Conservation (phyloP, 495 filamentous ascomycete species). For the Lepraria neglecta region DNA sequence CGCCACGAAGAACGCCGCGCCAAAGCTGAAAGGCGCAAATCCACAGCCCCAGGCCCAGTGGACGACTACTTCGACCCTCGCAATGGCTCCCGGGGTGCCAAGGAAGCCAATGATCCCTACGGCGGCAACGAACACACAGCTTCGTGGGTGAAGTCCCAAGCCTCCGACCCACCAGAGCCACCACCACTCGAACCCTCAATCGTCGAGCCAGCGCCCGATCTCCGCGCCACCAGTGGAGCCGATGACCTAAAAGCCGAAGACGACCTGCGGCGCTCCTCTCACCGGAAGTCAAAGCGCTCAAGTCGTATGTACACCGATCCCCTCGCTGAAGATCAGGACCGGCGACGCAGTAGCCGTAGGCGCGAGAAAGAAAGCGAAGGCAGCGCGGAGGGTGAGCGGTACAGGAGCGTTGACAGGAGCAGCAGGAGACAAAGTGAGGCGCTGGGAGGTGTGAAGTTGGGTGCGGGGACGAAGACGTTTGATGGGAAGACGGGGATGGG, state of each 20-base stretch:
- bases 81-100: slow-evolving; percentile 24
- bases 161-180: slow-evolving; percentile 51
- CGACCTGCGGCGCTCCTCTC: slow-evolving; percentile 25
- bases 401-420: slow-evolving; percentile 39
- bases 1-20: slow-evolving; percentile 15
- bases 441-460: slow-evolving; percentile 34
- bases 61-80: slow-evolving; percentile 41
- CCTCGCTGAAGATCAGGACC: slow-evolving; percentile 25
- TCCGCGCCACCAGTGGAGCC: slow-evolving; percentile 21
- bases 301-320: slow-evolving; percentile 24
- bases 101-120: slow-evolving; percentile 26
- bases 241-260: slow-evolving; percentile 20
- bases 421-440: slow-evolving; percentile 36
- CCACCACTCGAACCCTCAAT: slow-evolving; percentile 51
- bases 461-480: slow-evolving; percentile 29
- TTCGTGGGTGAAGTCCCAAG: slow-evolving; percentile 54
- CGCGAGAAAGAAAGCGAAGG: slow-evolving; percentile 35
- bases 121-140: slow-evolving; percentile 50
- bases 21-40: slow-evolving; percentile 27
- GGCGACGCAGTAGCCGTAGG: slow-evolving; percentile 35
- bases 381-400: slow-evolving; percentile 31
- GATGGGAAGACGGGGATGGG: slow-evolving; percentile 24
- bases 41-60: slow-evolving; percentile 27
- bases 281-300: slow-evolving; percentile 22
- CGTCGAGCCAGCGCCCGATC: slow-evolving; percentile 45